Base-by-base conservation (phyloP, 306 rosid genomes). In the Gleditsia sinensis region DNA sequence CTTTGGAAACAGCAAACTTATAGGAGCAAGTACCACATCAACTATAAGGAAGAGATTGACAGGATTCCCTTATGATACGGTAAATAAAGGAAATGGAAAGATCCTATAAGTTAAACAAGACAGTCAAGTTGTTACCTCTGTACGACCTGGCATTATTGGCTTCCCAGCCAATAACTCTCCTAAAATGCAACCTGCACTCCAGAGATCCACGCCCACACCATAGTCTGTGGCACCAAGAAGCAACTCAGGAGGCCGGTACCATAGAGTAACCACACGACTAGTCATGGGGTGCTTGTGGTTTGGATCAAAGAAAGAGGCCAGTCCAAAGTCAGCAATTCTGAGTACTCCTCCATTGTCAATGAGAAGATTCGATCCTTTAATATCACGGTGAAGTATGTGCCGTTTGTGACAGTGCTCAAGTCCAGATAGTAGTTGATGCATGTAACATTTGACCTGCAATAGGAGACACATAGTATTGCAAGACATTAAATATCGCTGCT, bases 121-220 rank as follows among this genome's bases (percentile, higher is more conserved):
- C 19, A 55, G 39, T 58, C 23, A 58, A 71, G 59, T 43, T 53
- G 56, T 80, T 78, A 94, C 98, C 98, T 94, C 98, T 23, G 96
- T 94, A 42, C 98, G 97, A 59, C 98, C 98, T 37, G 98, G 98
- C 97, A 94, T 88, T 64, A 94, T 88, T 71, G 98, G 97, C 83
- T 87, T 91, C 89, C 97, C 92, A 48, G 90, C 89, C 83, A 90
- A 81, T 75, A 93, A 81, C 88, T 93, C 98, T 13, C 97, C 98
- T 61, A 93, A 83, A 83, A 93, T 93, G 90, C 98, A 93, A 72
- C 98, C 98, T 58, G 95, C 96, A 81, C 98, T 93, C 98, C 98
- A 93, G 30, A 93, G 88, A 83, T 93, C 98, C 45, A 93, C 80
- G 32, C 92, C 90, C 25, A 85, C 92, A 67, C 90, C 93, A 80